Evolutionary conservation across 306 rosid species (phyloP), one percentile per base, ranked within the genome.

Genomic region (Cyamopsis tetragonoloba): DNA sequence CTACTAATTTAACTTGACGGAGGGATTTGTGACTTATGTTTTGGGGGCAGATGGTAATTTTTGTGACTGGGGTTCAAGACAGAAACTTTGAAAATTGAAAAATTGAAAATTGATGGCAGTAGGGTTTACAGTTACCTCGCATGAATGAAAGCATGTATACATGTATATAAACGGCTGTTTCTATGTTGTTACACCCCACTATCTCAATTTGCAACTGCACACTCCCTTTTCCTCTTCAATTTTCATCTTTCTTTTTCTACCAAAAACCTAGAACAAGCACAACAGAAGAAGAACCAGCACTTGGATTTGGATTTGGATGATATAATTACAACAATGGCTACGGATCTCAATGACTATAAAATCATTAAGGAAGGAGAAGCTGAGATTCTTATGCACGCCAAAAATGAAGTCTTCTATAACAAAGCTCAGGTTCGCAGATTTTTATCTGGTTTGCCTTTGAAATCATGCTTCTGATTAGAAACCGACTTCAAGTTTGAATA

Each of bases 291-390:
- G n/a, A 49, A 35, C 19, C 54, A 32, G 38, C 63, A 46, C 73
- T 73, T 59, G 48, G 63, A 71, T 42, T 76, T 67, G 58, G 39
- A 64, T 30, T 59, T 86, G 82, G 73, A 70, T 49, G 82, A 66
- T 58, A 71, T 73, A 51, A 70, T 22, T 6, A 68, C 27, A 74
- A 81, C 77, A 64, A 89, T 88, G 99, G 30, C 90, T 24, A 41
- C 79, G 2, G 93, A 88, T 88, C 86, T 79, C 73, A 76, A 56
- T 73, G 96, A 93, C 74, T 89, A 51, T 31, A 71, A 80, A 12
- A 78, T 93, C 66, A 79, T 90, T 53, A 93, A 93, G 83, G 98
- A 93, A 75, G 98, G 98, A 19, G 97, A 93, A 83, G 98, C 97
- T 64, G 98, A 93, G 80, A 93, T 93, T 89, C 96, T 93, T 11